These are phyloP conservation scores for Funneliformis caledonium DNA, from an alignment of 371 early-diverging fungal genomes.

Conservation along the genomic window DNA sequence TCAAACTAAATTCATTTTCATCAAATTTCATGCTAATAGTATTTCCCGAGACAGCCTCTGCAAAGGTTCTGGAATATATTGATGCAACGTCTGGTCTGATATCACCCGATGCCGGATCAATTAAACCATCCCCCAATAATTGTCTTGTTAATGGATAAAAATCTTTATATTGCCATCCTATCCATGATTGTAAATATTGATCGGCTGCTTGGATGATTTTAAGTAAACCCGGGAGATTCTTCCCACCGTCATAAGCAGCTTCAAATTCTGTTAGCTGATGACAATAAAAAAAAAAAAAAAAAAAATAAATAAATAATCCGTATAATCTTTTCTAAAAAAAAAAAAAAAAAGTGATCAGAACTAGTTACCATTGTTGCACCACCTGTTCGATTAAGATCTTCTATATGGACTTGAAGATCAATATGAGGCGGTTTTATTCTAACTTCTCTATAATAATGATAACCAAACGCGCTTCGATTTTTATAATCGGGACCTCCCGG, in stretches of 20 bases:
- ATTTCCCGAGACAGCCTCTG: background rate
- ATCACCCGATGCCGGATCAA: background rate
- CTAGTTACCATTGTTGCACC: background rate
- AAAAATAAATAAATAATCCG: no score
- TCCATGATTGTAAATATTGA: conserved; percentile 8
- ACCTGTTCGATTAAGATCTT: background rate
- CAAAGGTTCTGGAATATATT: background rate
- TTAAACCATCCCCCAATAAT: background rate
- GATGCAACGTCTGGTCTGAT: background rate
- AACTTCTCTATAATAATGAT: background rate
- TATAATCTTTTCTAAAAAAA: background rate
- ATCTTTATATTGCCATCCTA: conserved; percentile 20
- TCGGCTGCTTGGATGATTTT: background rate
- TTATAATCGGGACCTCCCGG: background rate
- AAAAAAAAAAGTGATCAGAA: background rate
- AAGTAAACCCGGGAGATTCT: background rate
- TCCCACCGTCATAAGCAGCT: background rate
- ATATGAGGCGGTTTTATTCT: background rate
- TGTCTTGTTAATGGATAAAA: conserved; percentile 1
- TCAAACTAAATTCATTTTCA: background rate
- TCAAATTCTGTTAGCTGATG: conserved; percentile 10
- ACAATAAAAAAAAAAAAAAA: background rate
- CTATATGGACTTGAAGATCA: background rate
- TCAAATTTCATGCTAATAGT: background rate
- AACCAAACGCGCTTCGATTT: background rate